These are phyloP conservation scores for Alternaria triticimaculans DNA, from an alignment of 2,329 filamentous ascomycete genomes.

Conservation along the genomic window DNA sequence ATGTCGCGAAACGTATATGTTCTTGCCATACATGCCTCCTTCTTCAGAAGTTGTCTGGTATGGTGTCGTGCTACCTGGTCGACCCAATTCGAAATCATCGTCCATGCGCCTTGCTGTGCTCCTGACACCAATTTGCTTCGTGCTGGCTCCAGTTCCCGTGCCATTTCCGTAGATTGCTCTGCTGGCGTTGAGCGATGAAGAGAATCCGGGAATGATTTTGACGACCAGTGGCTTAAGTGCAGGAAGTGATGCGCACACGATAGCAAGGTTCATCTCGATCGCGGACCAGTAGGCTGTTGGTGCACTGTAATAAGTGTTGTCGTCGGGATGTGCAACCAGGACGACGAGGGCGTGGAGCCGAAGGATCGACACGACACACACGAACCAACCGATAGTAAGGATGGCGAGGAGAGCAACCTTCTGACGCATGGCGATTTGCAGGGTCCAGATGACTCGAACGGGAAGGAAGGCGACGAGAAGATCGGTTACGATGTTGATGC, in stretches of 20 bases:
- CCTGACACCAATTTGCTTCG: not conserved
- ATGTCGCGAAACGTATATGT: constrained; percentile 5
- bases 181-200: constrained; percentile 12
- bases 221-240: constrained; percentile 38
- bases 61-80: constrained; percentile 4
- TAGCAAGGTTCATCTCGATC: constrained; percentile 41
- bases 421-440: constrained; percentile 31
- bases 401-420: constrained; percentile 30
- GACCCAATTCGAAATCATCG: constrained; percentile 21
- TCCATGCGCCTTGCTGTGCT: constrained; percentile 8
- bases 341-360: constrained; percentile 30
- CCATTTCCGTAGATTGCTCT: constrained; percentile 9
- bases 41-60: constrained; percentile 10
- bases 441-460: constrained; percentile 29
- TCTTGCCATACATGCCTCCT: constrained; percentile 13
- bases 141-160: constrained; percentile 6
- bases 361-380: constrained; percentile 41
- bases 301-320: constrained; percentile 32
- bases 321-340: constrained; percentile 20
- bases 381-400: constrained; percentile 42
- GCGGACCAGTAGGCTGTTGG: constrained; percentile 36
- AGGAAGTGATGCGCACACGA: constrained; percentile 42
- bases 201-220: constrained; percentile 30
- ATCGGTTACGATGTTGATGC: constrained; percentile 34
- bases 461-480: constrained; percentile 34